phyloP scores from a whole-genome alignment of 768 basidiomycete species.

The Wakefieldia striispora region DNA sequence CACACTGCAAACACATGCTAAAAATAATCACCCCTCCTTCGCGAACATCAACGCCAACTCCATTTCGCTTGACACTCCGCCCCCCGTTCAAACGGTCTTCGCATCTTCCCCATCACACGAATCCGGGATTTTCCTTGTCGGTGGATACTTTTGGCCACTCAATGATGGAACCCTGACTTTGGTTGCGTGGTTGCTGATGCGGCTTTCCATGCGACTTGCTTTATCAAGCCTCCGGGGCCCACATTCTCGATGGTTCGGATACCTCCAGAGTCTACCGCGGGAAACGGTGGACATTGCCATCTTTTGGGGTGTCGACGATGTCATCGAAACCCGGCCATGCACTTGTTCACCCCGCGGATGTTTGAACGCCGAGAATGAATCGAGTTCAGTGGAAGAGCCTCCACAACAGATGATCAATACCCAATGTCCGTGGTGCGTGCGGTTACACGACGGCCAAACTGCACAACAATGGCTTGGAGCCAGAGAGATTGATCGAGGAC shows the following conservation, averaged over 20 bases:
- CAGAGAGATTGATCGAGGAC: constrained; percentile 32
- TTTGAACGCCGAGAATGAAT: constrained; percentile 5
- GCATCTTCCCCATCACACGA: constrained; percentile 9
- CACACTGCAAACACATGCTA: constrained; percentile 8
- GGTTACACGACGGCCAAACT: constrained; percentile 26
- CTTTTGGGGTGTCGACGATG: constrained; percentile 49
- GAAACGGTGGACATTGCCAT: constrained; percentile 54
- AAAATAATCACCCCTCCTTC: constrained; percentile 17
- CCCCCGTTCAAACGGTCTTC: constrained; percentile 6
- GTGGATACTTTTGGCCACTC: constrained; percentile 10
- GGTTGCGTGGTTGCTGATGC: background rate
- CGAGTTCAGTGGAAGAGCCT: background rate
- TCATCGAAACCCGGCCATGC: constrained; percentile 15
- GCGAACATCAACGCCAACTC: constrained; percentile 20
- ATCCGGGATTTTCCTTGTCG: constrained; percentile 28
- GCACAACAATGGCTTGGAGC: constrained; percentile 34
- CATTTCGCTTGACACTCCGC: constrained; percentile 18
- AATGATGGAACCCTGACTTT: constrained; percentile 7
- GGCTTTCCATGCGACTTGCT: constrained; percentile 7
- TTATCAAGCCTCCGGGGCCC: constrained; percentile 45
- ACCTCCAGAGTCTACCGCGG: constrained; percentile 62
- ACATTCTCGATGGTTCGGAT: constrained; percentile 60
- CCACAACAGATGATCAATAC: background rate
- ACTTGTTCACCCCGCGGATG: constrained; percentile 16
- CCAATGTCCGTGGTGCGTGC: constrained; percentile 19